Evolutionary conservation across 2,329 filamentous ascomycete species (phyloP).

Genomic region (Verticillium zaregamsianum): DNA sequence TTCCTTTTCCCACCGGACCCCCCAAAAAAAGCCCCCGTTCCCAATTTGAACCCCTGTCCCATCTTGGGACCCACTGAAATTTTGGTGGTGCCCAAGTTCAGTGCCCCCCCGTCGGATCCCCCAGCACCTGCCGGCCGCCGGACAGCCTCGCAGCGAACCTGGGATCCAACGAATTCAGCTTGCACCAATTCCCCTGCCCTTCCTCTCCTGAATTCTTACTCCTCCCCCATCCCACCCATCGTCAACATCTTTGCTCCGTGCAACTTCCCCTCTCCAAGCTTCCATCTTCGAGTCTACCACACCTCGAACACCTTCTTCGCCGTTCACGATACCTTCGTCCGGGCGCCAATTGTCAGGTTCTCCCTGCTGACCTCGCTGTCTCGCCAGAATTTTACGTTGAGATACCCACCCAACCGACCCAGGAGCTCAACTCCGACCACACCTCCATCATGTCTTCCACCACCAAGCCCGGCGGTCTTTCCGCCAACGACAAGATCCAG

Average conservation of each 20-base stretch:
- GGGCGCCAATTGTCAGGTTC: slow-evolving; percentile 12
- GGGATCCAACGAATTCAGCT: slow-evolving; percentile 17
- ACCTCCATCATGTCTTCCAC: slow-evolving; percentile 25
- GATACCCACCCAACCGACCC: slow-evolving; percentile 9
- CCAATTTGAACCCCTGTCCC: slow-evolving; percentile 1
- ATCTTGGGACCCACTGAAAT: slow-evolving; percentile 14
- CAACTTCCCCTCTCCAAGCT: not conserved
- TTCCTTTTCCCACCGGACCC: slow-evolving; percentile 2
- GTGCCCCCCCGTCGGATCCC: not conserved
- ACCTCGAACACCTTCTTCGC: not conserved
- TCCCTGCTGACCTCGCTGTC: slow-evolving; percentile 12
- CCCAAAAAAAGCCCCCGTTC: not conserved
- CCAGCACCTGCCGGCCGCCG: slow-evolving; percentile 12
- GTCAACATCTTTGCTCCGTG: slow-evolving; percentile 8
- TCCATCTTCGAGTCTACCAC: not conserved
- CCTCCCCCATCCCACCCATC: slow-evolving; percentile 1
- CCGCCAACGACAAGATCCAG: slow-evolving; percentile 98
- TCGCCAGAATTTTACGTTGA: slow-evolving; percentile 14
- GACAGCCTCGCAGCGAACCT: slow-evolving; percentile 13
- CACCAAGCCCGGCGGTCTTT: slow-evolving; percentile 47
- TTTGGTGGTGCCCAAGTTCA: slow-evolving; percentile 15
- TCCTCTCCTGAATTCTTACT: slow-evolving; percentile 11
- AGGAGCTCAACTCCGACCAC: not conserved
- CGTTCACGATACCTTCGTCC: slow-evolving; percentile 4
- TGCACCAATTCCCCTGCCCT: slow-evolving; percentile 9